phyloP scores from a whole-genome alignment of 495 filamentous ascomycete species.

The Staphylotrichum tortipilum region DNA sequence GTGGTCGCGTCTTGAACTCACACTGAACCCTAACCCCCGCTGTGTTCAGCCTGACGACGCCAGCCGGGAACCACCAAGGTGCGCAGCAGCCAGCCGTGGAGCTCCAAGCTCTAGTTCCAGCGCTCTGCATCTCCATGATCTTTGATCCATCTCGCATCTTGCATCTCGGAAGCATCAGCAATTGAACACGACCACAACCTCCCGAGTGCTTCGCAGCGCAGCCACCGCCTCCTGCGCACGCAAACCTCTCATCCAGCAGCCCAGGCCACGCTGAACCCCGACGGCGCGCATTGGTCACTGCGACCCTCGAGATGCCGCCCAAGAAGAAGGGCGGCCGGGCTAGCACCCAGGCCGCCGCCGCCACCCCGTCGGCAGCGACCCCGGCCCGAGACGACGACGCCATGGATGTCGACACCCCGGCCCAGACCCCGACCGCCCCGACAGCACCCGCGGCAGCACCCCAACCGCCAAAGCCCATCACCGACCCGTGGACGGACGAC shows the following conservation, averaged over 20 bases:
- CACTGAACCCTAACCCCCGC: neutral
- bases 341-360: constrained; percentile 28
- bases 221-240: neutral
- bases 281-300: neutral
- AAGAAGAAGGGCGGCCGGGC: constrained; percentile 50
- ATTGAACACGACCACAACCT: no score
- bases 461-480: constrained; percentile 34
- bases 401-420: constrained; percentile 45
- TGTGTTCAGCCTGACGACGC: neutral
- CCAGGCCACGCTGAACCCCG: no score
- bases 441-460: constrained; percentile 21
- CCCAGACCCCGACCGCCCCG: constrained; percentile 35
- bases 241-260: no score
- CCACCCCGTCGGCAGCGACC: constrained; percentile 25
- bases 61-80: constrained; percentile 5
- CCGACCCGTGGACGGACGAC: constrained; percentile 88
- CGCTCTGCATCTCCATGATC: no score
- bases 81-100: constrained; percentile 1
- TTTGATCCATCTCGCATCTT: no score
- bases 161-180: no score
- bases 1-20: neutral
- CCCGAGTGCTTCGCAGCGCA: no score
- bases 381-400: constrained; percentile 41
- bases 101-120: neutral
- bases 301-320: constrained; percentile 58